Evolutionary conservation across 352 stramenopile genomes (phyloP), one percentile per base, ranked within the genome.

Genomic region (Phytophthora colocasiae): DNA sequence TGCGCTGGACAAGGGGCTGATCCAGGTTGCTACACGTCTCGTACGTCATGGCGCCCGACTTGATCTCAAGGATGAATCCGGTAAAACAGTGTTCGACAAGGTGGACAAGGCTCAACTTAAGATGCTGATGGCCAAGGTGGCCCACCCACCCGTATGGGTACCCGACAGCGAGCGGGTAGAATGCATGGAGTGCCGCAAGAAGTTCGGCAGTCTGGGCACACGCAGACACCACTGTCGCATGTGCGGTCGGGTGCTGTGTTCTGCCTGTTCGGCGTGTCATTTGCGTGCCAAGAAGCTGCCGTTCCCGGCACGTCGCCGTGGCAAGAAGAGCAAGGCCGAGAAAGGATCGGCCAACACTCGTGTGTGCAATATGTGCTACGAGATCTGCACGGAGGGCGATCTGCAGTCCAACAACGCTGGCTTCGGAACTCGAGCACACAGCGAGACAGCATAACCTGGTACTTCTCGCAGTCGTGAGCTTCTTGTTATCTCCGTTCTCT

Each of bases 351-450:
- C 85, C 57, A 87, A 85, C 47, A 77, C 78, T 48, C 86, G 86
- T 45, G 80, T 92, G 48, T 95, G 86, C 65, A 87, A 80, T 36
- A 85, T 83, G 71, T 95, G 86, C 69, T 84, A 85, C 56, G 81
- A 89, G 34, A 78, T 85, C 53, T 81, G 67, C 62, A 58, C 34
- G 41, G 75, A 86, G 19, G 63, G 58, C 43, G 65, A 59, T 12
- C 27, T 62, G 38, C 39, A 60, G 45, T 34, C 39, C 24, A 48
- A 69, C 32, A 59, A 55, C 40, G 44, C 32, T 19, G 49, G 58
- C 43, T 43, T 59, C 22, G 43, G 44, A n/a, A 22, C 38, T 7
- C 55, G 60, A 31, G 49, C 56, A 41, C 54, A 73, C 38, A 67
- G 63, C 26, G 51, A 61, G 41, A 71, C 66, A 36, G 55, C 49